These are phyloP conservation scores for Apostasia ramifera DNA, from an alignment of 106 monocot genomes.

Conservation along the genomic window DNA sequence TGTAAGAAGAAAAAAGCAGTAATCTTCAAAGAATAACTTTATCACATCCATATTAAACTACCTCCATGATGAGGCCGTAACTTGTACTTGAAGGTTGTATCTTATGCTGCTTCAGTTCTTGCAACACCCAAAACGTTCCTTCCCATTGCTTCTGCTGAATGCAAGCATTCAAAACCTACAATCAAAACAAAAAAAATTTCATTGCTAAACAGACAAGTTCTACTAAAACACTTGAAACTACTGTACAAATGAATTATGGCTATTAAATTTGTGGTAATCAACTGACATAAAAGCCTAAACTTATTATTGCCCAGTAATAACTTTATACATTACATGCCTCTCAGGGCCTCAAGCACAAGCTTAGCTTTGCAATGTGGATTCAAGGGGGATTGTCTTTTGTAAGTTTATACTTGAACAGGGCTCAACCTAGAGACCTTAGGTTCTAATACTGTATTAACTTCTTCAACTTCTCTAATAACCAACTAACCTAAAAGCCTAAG, in stretches of 20 bases:
- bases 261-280: constrained; percentile 7
- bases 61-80: constrained; percentile 97
- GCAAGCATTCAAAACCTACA: constrained; percentile 92
- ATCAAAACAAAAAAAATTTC: not conserved
- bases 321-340: no score
- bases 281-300: not conserved
- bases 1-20: no score
- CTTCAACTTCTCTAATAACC: no score
- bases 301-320: no score
- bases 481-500: no score
- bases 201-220: no score
- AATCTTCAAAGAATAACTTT: not conserved
- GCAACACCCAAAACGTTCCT: constrained; percentile 97
- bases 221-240: no score
- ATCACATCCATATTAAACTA: constrained; percentile 15
- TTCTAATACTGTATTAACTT: no score
- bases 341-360: no score
- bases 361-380: not conserved
- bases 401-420: no score
- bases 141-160: constrained; percentile 92
- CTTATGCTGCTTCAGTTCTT: constrained; percentile 65
- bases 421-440: no score
- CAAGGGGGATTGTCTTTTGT: no score
- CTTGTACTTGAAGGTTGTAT: constrained; percentile 83
- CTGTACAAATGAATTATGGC: not conserved